Evolutionary conservation across 352 stramenopile species (phyloP).

Genomic region (Plasmopara muralis): DNA sequence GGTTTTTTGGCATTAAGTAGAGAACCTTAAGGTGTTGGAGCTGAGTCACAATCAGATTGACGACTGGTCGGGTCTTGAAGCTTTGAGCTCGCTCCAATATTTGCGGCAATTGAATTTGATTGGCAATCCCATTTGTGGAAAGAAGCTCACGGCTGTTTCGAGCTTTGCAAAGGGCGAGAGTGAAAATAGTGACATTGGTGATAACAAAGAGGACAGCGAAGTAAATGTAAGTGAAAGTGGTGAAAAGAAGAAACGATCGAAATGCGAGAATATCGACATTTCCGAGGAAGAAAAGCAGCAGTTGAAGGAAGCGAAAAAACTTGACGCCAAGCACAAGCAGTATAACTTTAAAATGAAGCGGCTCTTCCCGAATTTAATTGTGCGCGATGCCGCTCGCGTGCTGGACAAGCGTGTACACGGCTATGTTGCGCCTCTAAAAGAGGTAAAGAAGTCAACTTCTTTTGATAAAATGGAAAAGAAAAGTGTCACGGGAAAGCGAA

Average conservation of each 20-base stretch:
- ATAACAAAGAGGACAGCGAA: slow-evolving; percentile 18
- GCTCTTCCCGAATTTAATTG: slow-evolving; percentile 69
- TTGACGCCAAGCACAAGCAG: slow-evolving; percentile 80
- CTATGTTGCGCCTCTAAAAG: slow-evolving; percentile 67
- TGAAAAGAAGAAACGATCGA: slow-evolving; percentile 14
- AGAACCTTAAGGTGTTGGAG: slow-evolving; percentile 74
- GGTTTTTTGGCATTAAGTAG: slow-evolving; percentile 25
- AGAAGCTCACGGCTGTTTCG: slow-evolving; percentile 29
- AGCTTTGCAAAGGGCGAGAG: slow-evolving; percentile 18
- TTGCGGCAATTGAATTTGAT: slow-evolving; percentile 76
- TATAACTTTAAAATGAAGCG: slow-evolving; percentile 89
- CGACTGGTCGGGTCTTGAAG: slow-evolving; percentile 70
- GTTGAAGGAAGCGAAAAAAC: slow-evolving; percentile 53
- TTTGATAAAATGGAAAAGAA: slow-evolving; percentile 23
- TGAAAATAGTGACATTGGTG: slow-evolving; percentile 10
- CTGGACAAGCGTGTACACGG: slow-evolving; percentile 80
- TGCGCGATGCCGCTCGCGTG: slow-evolving; percentile 70
- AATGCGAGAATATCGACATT: slow-evolving; percentile 26
- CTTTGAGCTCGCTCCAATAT: slow-evolving; percentile 45
- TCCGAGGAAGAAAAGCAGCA: slow-evolving; percentile 42
- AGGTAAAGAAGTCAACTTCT: slow-evolving; percentile 45
- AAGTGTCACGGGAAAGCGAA: slow-evolving; percentile 19
- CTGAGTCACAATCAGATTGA: slow-evolving; percentile 79
- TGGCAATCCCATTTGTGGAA: slow-evolving; percentile 70
- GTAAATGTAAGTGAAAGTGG: slow-evolving; percentile 20